A percentile compares a stretch with the other conserved stretches of the same genome.
These are phyloP conservation scores for Exophiala bonariae DNA, from an alignment of 2,329 filamentous ascomycete species.

Conservation along the genomic window DNA sequence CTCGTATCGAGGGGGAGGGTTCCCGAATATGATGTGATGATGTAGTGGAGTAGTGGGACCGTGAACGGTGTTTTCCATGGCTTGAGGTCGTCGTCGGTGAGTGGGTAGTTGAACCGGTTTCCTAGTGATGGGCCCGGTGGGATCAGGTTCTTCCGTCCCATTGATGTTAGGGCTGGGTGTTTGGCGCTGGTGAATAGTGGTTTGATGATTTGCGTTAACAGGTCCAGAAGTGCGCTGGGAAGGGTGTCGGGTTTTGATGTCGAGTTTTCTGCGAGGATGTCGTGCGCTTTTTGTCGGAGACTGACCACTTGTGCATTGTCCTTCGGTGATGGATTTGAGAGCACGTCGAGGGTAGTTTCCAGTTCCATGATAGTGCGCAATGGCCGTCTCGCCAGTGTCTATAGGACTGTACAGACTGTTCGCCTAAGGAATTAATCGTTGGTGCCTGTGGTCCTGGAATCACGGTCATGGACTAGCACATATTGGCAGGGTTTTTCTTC, in stretches of 20 bases:
- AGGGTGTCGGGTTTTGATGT: constrained; percentile 8
- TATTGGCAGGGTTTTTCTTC: too few species aligned
- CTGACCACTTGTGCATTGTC: background rate
- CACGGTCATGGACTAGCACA: too few species aligned
- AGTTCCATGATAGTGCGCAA: background rate
- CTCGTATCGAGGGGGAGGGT: constrained; percentile 3
- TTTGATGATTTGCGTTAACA: constrained; percentile 33
- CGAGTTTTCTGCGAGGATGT: background rate
- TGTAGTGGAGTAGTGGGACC: constrained; percentile 8
- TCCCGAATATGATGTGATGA: constrained; percentile 12
- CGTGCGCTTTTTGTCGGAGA: constrained; percentile 4
- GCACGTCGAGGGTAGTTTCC: constrained; percentile 1
- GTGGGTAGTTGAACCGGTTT: constrained; percentile 31
- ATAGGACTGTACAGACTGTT: too few species aligned
- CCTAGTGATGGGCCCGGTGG: constrained; percentile 37
- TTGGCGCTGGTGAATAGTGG: constrained; percentile 43
- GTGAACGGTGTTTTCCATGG: constrained; percentile 27
- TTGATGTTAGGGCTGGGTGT: constrained; percentile 42
- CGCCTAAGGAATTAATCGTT: too few species aligned
- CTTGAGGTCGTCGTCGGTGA: constrained; percentile 11
- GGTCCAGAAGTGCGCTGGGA: constrained; percentile 21
- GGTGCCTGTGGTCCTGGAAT: too few species aligned
- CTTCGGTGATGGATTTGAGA: background rate
- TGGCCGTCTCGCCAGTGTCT: too few species aligned
- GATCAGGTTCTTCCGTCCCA: constrained; percentile 46